Conservation (phyloP, 805 yeast genomes). For the Cyberlindnera mycetangii region DNA sequence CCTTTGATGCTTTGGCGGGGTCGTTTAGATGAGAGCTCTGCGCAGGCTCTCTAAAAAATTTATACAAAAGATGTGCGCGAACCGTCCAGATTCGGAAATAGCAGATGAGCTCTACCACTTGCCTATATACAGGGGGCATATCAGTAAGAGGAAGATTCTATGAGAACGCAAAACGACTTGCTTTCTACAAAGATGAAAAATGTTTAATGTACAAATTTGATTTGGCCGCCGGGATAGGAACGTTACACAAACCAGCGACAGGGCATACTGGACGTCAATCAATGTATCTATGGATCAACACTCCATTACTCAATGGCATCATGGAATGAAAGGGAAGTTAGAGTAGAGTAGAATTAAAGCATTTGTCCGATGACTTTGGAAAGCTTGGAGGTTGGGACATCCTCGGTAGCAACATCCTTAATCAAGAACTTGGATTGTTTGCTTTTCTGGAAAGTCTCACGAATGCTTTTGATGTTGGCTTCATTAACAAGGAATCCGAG, state of each 20-base stretch:
- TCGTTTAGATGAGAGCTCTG: not conserved
- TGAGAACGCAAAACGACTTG: not conserved
- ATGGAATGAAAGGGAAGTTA: too few relatives aligned
- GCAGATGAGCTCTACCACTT: constrained; percentile 21
- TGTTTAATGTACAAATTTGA: too few relatives aligned
- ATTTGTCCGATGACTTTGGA: constrained; percentile 24
- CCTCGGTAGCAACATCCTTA: constrained; percentile 23
- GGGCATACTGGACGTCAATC: too few relatives aligned
- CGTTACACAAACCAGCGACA: too few relatives aligned
- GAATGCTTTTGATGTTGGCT: constrained; percentile 16
- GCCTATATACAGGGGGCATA: too few relatives aligned
- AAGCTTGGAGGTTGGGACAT: constrained; percentile 23
- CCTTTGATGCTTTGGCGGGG: not conserved
- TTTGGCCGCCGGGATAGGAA: too few relatives aligned
- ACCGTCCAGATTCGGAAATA: constrained; percentile 22
- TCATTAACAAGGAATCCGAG: constrained; percentile 19
- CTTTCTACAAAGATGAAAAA: too few relatives aligned
- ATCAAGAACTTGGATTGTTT: constrained; percentile 23
- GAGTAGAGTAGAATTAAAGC: constrained; percentile 1
- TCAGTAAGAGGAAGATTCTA: not conserved
- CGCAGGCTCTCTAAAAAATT: constrained; percentile 13
- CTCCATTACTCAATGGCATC: too few relatives aligned
- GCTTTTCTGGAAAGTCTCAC: constrained; percentile 20
- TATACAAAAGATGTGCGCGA: constrained; percentile 19
- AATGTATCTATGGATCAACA: too few relatives aligned